Conservation (phyloP, 176 grass and related monocot genomes). For the Coix lacrymajobi region DNA sequence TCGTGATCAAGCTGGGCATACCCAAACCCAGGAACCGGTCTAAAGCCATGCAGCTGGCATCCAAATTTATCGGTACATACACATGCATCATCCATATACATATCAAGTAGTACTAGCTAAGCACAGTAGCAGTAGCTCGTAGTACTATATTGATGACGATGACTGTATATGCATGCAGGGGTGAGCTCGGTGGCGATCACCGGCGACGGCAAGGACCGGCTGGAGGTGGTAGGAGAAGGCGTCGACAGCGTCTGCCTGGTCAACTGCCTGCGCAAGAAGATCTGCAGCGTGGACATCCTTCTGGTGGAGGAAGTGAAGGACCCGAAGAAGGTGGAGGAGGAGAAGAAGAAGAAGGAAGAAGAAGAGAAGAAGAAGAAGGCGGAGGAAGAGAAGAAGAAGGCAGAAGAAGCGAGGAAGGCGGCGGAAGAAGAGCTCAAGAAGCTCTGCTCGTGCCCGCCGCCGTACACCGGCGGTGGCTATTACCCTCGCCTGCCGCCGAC, state of each 20-base stretch:
- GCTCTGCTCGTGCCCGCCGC: too few species aligned
- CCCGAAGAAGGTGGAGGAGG: not conserved
- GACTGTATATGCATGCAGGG: too few species aligned
- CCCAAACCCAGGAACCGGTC: constrained; percentile 10
- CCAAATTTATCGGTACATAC: constrained; percentile 1
- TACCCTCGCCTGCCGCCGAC: too few species aligned
- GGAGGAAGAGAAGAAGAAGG: too few species aligned
- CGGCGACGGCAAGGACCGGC: constrained; percentile 43
- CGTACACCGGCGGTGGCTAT: too few species aligned
- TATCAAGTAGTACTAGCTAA: too few species aligned
- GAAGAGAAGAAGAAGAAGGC: not conserved
- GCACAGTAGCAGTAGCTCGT: too few species aligned
- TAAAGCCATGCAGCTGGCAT: constrained; percentile 37
- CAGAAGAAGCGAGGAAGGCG: too few species aligned
- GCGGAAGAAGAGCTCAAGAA: too few species aligned
- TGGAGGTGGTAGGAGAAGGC: constrained; percentile 45
- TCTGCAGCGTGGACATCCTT: constrained; percentile 28
- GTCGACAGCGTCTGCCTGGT: constrained; percentile 35
- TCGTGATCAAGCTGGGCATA: constrained; percentile 37
- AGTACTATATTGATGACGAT: too few species aligned
- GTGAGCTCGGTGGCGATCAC: constrained; percentile 33
- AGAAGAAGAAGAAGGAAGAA: not conserved
- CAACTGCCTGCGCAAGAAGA: constrained; percentile 34
- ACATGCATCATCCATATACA: too few species aligned
- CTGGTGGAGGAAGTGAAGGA: constrained; percentile 46